Evolutionary conservation across 768 basidiomycete species (phyloP).

Genomic region (Royoungia palumana): DNA sequence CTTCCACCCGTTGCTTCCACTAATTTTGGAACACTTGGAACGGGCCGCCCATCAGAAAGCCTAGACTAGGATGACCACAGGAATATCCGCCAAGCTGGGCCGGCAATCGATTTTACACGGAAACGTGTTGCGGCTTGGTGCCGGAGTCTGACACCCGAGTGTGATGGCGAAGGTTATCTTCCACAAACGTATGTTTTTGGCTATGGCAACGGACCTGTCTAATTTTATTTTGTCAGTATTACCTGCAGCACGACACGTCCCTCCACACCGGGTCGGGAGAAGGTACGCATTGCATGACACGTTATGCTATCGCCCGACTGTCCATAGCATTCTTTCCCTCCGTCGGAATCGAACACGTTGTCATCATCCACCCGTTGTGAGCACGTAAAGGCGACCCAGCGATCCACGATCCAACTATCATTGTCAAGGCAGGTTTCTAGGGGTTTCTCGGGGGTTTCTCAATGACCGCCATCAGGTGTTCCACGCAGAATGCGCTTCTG

Average conservation of each 20-base stretch:
- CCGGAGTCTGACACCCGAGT: too few relatives aligned
- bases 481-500: not conserved
- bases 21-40: too few relatives aligned
- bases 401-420: not conserved
- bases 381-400: not conserved
- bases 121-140: too few relatives aligned
- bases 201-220: not conserved
- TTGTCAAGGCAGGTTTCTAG: too few relatives aligned
- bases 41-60: too few relatives aligned
- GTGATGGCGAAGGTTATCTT: too few relatives aligned
- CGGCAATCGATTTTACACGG: too few relatives aligned
- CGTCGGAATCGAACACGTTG: not conserved
- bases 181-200: not conserved
- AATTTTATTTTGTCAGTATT: not conserved
- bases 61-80: too few relatives aligned
- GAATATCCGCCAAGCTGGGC: too few relatives aligned
- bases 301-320: not conserved
- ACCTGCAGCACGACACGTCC: constrained; percentile 4
- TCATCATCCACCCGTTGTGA: constrained; percentile 3
- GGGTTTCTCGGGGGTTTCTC: not conserved
- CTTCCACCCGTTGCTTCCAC: too few relatives aligned
- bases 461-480: not conserved
- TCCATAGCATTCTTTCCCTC: not conserved
- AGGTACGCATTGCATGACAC: not conserved
- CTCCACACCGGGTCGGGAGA: not conserved